A percentile compares a stretch with the other conserved stretches of the same genome.
These are phyloP conservation scores for Alternaria burnsii DNA, from an alignment of 2,329 filamentous ascomycete species.

Conservation along the genomic window DNA sequence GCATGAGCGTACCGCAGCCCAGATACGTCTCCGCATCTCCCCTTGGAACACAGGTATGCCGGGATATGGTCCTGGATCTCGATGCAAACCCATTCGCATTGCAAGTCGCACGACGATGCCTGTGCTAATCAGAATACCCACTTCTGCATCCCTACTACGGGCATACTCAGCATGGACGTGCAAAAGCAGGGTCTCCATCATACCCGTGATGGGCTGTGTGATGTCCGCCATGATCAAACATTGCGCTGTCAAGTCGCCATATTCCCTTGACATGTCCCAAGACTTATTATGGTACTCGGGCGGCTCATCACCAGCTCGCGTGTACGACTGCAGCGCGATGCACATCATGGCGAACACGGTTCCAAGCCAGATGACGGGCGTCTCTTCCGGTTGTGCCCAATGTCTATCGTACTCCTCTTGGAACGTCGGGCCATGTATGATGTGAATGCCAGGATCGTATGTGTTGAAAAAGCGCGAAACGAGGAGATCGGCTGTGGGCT, in stretches of 20 bases:
- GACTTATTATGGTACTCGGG: conserved; percentile 76
- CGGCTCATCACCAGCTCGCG: conserved; percentile 81
- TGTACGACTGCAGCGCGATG: conserved; percentile 79
- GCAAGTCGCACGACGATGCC: conserved; percentile 69
- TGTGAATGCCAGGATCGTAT: conserved; percentile 68
- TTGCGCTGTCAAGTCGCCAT: conserved; percentile 77
- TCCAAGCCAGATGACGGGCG: conserved; percentile 79
- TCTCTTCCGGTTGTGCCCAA: conserved; percentile 77
- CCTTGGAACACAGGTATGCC: conserved; percentile 76
- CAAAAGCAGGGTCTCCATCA: conserved; percentile 79
- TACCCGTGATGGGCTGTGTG: conserved; percentile 76
- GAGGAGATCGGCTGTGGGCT: conserved; percentile 82
- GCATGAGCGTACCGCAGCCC: conserved; percentile 74
- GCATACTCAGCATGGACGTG: conserved; percentile 80
- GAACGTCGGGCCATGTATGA: conserved; percentile 77
- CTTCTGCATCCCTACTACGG: conserved; percentile 75
- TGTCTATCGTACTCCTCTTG: conserved; percentile 71
- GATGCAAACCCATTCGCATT: conserved; percentile 80
- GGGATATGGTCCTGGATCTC: conserved; percentile 78
- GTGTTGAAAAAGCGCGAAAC: conserved; percentile 93
- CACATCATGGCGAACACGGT: conserved; percentile 79
- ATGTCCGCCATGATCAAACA: conserved; percentile 80
- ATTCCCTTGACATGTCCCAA: conserved; percentile 61
- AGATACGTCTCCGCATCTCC: conserved; percentile 72
- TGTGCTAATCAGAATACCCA: conserved; percentile 69